A percentile compares a stretch with the other conserved stretches of the same genome.
phyloP scores from a whole-genome alignment of 2,329 filamentous ascomycete species.

The Talaromyces piceae region DNA sequence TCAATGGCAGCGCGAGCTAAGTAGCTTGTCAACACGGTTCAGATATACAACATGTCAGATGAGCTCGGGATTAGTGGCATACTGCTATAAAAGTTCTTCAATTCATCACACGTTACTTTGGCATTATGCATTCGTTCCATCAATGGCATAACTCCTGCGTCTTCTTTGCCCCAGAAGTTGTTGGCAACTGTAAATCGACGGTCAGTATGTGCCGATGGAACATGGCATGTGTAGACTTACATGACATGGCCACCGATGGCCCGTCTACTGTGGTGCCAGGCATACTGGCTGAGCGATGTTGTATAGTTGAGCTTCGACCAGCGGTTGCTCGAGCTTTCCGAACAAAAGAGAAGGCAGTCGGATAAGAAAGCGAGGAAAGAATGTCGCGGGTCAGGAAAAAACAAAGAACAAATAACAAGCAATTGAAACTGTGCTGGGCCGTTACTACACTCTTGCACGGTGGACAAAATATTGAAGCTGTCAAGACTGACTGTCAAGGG shows the following conservation, averaged over 20 bases:
- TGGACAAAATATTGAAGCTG: not conserved
- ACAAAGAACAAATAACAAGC: not conserved
- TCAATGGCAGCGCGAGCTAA: slow-evolving; percentile 84
- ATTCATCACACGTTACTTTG: slow-evolving; percentile 89
- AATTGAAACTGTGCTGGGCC: not conserved
- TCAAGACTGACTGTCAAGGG: too few relatives aligned
- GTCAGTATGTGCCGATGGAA: slow-evolving; percentile 23
- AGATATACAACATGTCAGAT: not conserved
- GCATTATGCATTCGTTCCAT: slow-evolving; percentile 91
- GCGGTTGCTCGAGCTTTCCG: slow-evolving; percentile 25
- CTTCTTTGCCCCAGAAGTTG: slow-evolving; percentile 99
- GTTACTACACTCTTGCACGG: not conserved
- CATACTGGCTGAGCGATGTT: slow-evolving; percentile 38
- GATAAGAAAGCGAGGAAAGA: slow-evolving; percentile 1
- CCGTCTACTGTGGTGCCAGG: slow-evolving; percentile 54
- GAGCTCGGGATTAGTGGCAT: slow-evolving; percentile 22
- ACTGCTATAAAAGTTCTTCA: slow-evolving; percentile 85
- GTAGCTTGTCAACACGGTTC: not conserved
- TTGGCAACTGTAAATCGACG: slow-evolving; percentile 67
- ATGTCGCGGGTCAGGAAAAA: not conserved
- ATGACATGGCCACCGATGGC: slow-evolving; percentile 61
- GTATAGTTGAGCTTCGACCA: slow-evolving; percentile 26
- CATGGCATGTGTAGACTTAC: slow-evolving; percentile 35
- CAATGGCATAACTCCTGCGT: slow-evolving; percentile 86
- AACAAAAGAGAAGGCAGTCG: not conserved